Evolutionary conservation across 768 basidiomycete species (phyloP), one percentile per base, ranked within the genome.

Genomic region (Mycena haematopus): DNA sequence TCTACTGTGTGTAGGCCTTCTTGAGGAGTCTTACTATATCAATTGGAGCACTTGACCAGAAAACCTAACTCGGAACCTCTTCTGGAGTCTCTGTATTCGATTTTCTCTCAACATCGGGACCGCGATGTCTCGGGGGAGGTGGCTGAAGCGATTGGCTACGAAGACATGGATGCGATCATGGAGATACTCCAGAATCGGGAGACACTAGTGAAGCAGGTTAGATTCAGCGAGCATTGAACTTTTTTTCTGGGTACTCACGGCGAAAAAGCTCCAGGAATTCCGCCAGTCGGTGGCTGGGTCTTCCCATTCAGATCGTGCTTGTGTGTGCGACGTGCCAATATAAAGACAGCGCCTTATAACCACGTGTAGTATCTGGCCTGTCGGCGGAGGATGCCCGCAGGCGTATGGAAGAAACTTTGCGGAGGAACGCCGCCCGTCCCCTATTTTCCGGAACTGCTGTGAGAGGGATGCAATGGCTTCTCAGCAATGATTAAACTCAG

Each of bases 121-220:
- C 92, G 95, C 31, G 86, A 84, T 22, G 90, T 97, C 31, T 91
- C 93, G 27, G 84, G 78, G 27, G 90, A 93, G 67, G 73, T 98
- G 11, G 85, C 84, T 9, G 95, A 97, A 62, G 77, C 92, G 11
- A 73, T 96, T 50, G 96, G 95, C 2, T 93, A 89, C 72, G 92
- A 96, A 52, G 84, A 90, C 19, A 86, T 98, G 51, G 92, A 93
- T 27, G 77, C 95, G 35, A 86, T 90, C 9, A 84, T 84, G 76
- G 84, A 91, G 44, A 82, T 97, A 27, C 74, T 97, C 2, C 71
- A 78, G 19, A 80, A 86, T 31, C 86, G 95, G 22, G 63, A 67
- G 8, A 70, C 73, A 1, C 70, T 89, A 33, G 78, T 75, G 29
- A 66, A 78, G 66, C 78, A 87, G 73, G 91, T 90, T 65, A 67